A percentile compares a stretch with the other conserved stretches of the same genome.
phyloP scores from a whole-genome alignment of 139 green algal genomes.

The Nannochloris sp. region DNA sequence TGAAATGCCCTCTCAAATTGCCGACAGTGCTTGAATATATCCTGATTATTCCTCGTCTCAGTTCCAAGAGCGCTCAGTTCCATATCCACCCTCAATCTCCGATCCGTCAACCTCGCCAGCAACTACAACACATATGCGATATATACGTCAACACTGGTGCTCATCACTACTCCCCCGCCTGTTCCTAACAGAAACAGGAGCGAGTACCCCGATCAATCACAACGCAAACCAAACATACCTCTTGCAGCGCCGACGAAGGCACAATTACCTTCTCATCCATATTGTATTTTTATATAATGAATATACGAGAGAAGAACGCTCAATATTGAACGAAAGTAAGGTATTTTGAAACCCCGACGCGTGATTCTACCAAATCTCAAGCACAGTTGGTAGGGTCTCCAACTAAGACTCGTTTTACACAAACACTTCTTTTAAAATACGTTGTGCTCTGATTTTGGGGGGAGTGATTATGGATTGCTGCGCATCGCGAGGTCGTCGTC shows the following conservation, averaged over 20 bases:
- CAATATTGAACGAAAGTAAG: no score
- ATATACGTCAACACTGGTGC: no score
- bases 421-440: no score
- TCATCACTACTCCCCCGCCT: no score
- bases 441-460: no score
- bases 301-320: no score
- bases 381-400: no score
- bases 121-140: slow-evolving; percentile 30
- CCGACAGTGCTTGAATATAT: slow-evolving; percentile 80
- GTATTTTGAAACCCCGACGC: no score
- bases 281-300: not conserved
- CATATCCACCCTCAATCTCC: slow-evolving; percentile 55
- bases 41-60: slow-evolving; percentile 49
- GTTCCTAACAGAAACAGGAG: not conserved
- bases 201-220: not conserved
- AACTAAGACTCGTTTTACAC: no score
- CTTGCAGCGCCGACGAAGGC: not conserved
- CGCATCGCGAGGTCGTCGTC: no score
- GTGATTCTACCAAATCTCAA: no score
- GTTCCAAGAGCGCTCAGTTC: slow-evolving; percentile 65
- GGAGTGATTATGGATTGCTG: no score
- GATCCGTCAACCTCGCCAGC: slow-evolving; percentile 48
- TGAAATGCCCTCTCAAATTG: slow-evolving; percentile 79
- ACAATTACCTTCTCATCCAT: slow-evolving; percentile 15
- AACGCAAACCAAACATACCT: slow-evolving; percentile 5